Evolutionary conservation across 805 yeast genomes (phyloP).

Genomic region (Huiozyma naganishii): DNA sequence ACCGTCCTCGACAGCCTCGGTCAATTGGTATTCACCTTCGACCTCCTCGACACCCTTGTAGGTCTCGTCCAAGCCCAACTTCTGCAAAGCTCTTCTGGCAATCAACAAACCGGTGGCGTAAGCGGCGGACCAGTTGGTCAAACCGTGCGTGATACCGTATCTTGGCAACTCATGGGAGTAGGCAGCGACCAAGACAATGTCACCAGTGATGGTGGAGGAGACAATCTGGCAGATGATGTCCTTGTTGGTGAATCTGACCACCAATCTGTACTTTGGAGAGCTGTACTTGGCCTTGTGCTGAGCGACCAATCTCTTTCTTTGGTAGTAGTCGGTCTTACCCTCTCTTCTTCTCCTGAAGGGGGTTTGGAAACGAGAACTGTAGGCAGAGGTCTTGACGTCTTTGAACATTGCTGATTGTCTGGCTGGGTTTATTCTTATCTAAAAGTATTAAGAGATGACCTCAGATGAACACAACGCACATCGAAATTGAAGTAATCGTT

Average conservation of each 20-base stretch:
- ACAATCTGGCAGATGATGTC: conserved; percentile 97
- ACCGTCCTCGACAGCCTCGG: conserved; percentile 98
- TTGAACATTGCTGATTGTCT: conserved; percentile 12
- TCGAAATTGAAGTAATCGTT: no score
- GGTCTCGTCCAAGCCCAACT: conserved; percentile 96
- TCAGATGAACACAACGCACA: no score
- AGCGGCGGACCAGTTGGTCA: conserved; percentile 99
- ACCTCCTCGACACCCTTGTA: conserved; percentile 98
- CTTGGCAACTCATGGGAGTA: conserved; percentile 97
- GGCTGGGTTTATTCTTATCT: no score
- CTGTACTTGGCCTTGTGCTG: conserved; percentile 99
- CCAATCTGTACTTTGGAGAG: conserved; percentile 99
- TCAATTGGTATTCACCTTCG: conserved; percentile 96
- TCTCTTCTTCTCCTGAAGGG: conserved; percentile 99
- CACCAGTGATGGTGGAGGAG: conserved; percentile 96
- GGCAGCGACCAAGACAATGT: conserved; percentile 91
- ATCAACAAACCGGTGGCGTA: conserved; percentile 96
- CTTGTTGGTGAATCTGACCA: conserved; percentile 99
- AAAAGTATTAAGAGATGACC: no score
- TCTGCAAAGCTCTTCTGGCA: conserved; percentile 98
- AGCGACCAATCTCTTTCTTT: conserved; percentile 98
- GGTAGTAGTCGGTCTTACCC: conserved; percentile 99
- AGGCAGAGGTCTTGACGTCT: conserved; percentile 72
- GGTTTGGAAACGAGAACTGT: conserved; percentile 99
- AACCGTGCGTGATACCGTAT: conserved; percentile 96